Conservation (phyloP, 495 filamentous ascomycete species). For the Entonaema liquescens region DNA sequence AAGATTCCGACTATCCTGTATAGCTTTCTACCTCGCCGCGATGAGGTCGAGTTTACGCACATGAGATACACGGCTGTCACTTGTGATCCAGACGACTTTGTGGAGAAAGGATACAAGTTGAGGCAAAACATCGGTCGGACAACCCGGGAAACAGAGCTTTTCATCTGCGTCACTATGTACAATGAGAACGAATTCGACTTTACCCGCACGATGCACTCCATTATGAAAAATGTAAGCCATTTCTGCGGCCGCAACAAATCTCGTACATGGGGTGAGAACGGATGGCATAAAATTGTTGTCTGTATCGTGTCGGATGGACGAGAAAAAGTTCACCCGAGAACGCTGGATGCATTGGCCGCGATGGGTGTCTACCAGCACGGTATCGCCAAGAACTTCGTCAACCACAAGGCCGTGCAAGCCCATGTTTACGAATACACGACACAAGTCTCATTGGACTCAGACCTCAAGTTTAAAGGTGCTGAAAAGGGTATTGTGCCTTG, state of each 20-base stretch:
- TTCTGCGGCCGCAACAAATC: constrained; percentile 93
- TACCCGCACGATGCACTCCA: constrained; percentile 96
- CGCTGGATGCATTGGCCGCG: constrained; percentile 92
- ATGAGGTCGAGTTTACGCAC: constrained; percentile 97
- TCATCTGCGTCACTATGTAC: constrained; percentile 99
- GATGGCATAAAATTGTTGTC: constrained; percentile 99
- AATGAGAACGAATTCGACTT: constrained; percentile 98
- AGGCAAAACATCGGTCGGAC: constrained; percentile 93
- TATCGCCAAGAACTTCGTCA: constrained; percentile 98
- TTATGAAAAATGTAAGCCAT: constrained; percentile 97
- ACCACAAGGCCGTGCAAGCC: constrained; percentile 81
- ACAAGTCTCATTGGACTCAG: constrained; percentile 93
- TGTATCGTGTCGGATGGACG: constrained; percentile 95
- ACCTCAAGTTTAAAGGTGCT: constrained; percentile 97
- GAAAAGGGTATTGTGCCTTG: constrained; percentile 99
- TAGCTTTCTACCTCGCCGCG: constrained; percentile 88
- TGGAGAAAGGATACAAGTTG: constrained; percentile 85
- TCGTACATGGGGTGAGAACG: constrained; percentile 94
- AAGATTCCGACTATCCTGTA: constrained; percentile 98
- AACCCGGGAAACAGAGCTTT: constrained; percentile 91
- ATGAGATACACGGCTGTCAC: constrained; percentile 99
- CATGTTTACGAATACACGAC: constrained; percentile 99
- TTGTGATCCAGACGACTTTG: constrained; percentile 96
- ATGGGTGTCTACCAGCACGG: constrained; percentile 99
- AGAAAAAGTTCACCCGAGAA: constrained; percentile 91